Conservation (phyloP, 768 basidiomycete species). For the Pisolithus microcarpus region DNA sequence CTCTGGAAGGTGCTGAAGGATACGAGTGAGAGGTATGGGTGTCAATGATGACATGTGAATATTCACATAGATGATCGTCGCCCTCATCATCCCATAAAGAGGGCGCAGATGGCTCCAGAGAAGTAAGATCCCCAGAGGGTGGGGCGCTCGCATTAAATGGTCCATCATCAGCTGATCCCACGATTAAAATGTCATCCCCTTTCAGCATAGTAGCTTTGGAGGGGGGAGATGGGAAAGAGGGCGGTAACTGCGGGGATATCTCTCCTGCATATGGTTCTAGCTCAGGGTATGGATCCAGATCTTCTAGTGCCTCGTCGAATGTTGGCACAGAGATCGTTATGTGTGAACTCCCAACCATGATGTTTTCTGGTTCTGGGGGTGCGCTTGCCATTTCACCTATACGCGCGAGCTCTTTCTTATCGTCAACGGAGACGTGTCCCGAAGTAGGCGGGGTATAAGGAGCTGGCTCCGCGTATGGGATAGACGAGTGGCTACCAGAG, state of each 20-base stretch:
- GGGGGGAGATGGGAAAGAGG: conserved; percentile 28
- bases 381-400: conserved; percentile 46
- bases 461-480: conserved; percentile 13
- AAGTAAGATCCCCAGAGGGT: conserved; percentile 17
- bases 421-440: conserved; percentile 63
- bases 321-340: conserved; percentile 39
- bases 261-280: neutral
- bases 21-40: neutral
- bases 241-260: neutral
- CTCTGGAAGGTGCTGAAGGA: neutral
- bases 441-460: conserved; percentile 28
- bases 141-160: conserved; percentile 27
- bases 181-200: conserved; percentile 29
- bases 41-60: neutral
- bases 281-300: conserved; percentile 18
- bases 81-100: conserved; percentile 14
- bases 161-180: conserved; percentile 21
- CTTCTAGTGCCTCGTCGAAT: conserved; percentile 46
- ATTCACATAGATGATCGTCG: neutral
- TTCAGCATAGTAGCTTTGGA: conserved; percentile 33
- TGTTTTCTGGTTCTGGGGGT: conserved; percentile 30
- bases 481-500: conserved; percentile 1
- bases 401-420: conserved; percentile 51
- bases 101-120: conserved; percentile 44
- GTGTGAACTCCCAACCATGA: conserved; percentile 10